Conservation (phyloP, 371 early-diverging fungal species). For the Mortierella sp. region DNA sequence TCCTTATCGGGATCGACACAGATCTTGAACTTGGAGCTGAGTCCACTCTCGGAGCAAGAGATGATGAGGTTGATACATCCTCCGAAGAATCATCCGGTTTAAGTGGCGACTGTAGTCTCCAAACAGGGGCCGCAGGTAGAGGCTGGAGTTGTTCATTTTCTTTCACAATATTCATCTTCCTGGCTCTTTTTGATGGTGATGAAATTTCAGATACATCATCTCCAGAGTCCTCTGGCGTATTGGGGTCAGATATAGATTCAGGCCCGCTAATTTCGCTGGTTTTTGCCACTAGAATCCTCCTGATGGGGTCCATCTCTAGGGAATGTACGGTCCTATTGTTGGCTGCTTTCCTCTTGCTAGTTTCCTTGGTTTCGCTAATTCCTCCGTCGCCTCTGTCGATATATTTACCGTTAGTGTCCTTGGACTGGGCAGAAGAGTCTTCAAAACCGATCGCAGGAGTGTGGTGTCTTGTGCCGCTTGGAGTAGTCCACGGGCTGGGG, state of each 20-base stretch:
- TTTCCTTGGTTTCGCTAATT: slow-evolving; percentile 5
- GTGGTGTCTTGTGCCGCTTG: not conserved
- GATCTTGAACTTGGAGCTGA: not conserved
- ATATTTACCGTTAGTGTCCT: not conserved
- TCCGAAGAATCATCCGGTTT: slow-evolving; percentile 11
- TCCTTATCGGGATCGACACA: not conserved
- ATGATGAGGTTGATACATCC: slow-evolving; percentile 2
- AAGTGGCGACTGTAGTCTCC: slow-evolving; percentile 9
- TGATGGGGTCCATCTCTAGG: not conserved
- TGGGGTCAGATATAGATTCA: not conserved
- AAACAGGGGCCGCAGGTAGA: slow-evolving; percentile 8
- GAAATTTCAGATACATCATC: not conserved
- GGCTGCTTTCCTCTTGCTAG: not conserved
- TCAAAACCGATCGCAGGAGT: not conserved
- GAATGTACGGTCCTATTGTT: slow-evolving; percentile 1
- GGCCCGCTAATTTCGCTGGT: not conserved
- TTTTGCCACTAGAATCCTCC: not conserved
- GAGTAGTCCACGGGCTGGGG: not conserved
- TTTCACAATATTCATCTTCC: not conserved
- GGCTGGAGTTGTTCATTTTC: not conserved
- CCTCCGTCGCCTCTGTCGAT: not conserved
- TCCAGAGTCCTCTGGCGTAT: not conserved
- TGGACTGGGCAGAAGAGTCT: not conserved
- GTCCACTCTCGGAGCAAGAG: not conserved
- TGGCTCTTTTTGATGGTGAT: slow-evolving; percentile 8